Evolutionary conservation across 176 grass and related monocot species (phyloP), one percentile per base, ranked within the genome.

Genomic region (Carex pumila): DNA sequence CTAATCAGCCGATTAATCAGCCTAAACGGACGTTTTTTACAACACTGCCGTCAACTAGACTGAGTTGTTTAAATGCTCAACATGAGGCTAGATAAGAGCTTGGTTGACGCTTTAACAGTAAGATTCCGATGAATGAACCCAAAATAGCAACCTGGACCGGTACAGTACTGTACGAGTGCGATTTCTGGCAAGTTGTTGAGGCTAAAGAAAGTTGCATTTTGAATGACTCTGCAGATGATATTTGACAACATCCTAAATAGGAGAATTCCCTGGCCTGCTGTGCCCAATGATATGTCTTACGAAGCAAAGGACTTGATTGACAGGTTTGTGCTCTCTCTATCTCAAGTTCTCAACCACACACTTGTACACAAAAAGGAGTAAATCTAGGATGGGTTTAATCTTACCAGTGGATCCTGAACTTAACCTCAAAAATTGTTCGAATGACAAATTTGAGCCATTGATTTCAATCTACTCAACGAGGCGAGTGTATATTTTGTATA

Each of bases 201-300:
- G 12, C 11, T 55, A 39, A 55, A 54, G 45, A 49, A 65, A 85
- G 12, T 18, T 81, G 8, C 43, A 64, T 31, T 37, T 61, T 87
- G 62, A 65, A 59, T 80, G 25, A n/a, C 47, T 71, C 5, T 88
- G 49, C 87, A 85, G 87, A 85, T 88, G 54, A 88, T 88, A 75
- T 88, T 88, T 88, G 82, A 88, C 62, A 88, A 88, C 65, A 88
- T 81, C 3, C 50, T 88, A 61, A 88, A 81, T 58, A 85, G 87
- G 73, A 85, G 62, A 88, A 88, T 88, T 56, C 87, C 81, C 19
- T 88, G 87, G 87, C 82, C 82, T 65, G 10, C 7, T 85, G 74
- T 88, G 66, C 82, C 82, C 4, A 62, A 49, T 49, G 82, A 88
- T 30, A 85, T 88, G 72, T 88, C 87, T 36, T 72, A 60, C 72